These are phyloP conservation scores for Gyromitra esculenta DNA, from an alignment of 2,329 filamentous ascomycete species.

Conservation along the genomic window DNA sequence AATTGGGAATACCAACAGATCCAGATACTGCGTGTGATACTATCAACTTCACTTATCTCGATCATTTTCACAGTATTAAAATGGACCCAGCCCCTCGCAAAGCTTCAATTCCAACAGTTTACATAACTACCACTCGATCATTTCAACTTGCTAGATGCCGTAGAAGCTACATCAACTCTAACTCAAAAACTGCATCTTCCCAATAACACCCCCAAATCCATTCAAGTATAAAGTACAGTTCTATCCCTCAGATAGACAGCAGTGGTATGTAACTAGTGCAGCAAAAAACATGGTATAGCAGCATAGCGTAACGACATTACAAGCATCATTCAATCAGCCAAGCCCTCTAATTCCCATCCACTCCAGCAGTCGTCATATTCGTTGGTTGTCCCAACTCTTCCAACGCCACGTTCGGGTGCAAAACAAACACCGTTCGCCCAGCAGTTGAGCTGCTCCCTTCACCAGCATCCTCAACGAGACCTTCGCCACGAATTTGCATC, in stretches of 20 bases:
- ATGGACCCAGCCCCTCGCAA: not conserved
- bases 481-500: slow-evolving; percentile 77
- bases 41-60: not conserved
- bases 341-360: slow-evolving; percentile 38
- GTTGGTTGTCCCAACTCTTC: slow-evolving; percentile 54
- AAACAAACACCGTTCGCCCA: slow-evolving; percentile 76
- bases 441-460: slow-evolving; percentile 55
- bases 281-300: slow-evolving; percentile 7
- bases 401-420: slow-evolving; percentile 78
- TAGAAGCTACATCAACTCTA: not conserved
- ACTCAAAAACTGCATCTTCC: not conserved
- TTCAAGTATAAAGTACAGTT: not conserved
- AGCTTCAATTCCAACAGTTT: not conserved
- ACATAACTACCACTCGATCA: not conserved
- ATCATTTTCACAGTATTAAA: not conserved
- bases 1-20: not conserved
- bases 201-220: not conserved
- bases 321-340: slow-evolving; percentile 15
- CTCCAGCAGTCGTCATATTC: slow-evolving; percentile 42
- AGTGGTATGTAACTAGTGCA: slow-evolving; percentile 10
- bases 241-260: not conserved
- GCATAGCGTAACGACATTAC: slow-evolving; percentile 26
- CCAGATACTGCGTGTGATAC: not conserved
- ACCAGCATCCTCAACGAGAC: slow-evolving; percentile 78
- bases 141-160: no score